Base-by-base conservation (phyloP, 2,329 filamentous ascomycete genomes). In the Aspergillus fructus region DNA sequence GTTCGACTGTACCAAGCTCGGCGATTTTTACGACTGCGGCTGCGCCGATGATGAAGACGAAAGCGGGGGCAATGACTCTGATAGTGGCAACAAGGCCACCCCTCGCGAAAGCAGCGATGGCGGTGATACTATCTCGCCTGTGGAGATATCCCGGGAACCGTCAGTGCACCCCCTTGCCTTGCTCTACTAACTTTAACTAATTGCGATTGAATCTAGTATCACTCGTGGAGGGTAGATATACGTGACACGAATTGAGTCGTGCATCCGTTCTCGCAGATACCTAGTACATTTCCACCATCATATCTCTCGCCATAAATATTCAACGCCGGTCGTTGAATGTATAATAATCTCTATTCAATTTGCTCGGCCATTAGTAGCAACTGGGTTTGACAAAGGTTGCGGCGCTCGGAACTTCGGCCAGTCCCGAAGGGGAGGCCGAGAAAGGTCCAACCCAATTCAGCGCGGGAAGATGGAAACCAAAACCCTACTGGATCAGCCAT, bases 11-110 rank as follows among this genome's bases (percentile, higher is more conserved):
- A 79, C 79, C 42, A 83, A 87, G 39, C 84, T 88, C 56, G 85
- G 85, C 2, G 84, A 86, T 57, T 86, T 86, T 62, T 88, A 88
- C 68, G 85, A 88, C 66, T 88, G 85, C 65, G 85, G 85, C 33
- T 88, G 85, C 68, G 82, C 79, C 23, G 83, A 84, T 27, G 83
- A 85, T 53, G 79, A 80, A 49, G 74, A 84, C 23, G 82, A 85
- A 53, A 79, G 80, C 46, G 73, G 41, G 33, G 43, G 37, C 5
- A 52, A 53, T 42, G 43, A 50, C 24, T 49, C 55, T 43, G 53
- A 59, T 4, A 41, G 43, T 30, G 59, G 56, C 41, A 59, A 23
- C 23, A 59, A 62, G 33, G 56, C 60, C 55, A 21, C 56, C 15
- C 5, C 43, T n/a, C 48, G 23, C 47, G 53, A 48, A 48, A 54